These are phyloP conservation scores for Solanum tarijense DNA, from an alignment of 257 asterid genomes.

Conservation along the genomic window DNA sequence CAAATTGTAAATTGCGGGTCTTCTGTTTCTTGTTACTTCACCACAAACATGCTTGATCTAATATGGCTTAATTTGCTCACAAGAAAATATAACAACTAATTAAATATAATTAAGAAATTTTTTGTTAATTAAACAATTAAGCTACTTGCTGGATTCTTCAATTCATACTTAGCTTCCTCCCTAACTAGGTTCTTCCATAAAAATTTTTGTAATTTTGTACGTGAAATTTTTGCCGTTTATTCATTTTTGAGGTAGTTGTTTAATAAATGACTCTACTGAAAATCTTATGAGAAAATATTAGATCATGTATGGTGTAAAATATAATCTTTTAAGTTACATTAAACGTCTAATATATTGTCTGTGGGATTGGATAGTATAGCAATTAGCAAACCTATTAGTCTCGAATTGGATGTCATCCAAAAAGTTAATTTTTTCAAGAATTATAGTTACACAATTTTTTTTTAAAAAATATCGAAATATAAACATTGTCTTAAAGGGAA, in stretches of 20 bases:
- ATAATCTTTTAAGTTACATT: background rate
- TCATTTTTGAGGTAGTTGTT: background rate
- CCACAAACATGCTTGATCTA: background rate
- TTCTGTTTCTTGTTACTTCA: background rate
- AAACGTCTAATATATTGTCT: background rate
- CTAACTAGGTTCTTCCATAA: background rate
- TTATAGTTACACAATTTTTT: background rate
- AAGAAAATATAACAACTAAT: background rate
- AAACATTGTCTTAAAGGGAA: background rate
- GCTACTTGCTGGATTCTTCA: background rate
- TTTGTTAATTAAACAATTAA: background rate
- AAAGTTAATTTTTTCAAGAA: background rate
- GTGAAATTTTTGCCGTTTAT: background rate
- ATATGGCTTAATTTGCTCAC: background rate
- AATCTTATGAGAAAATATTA: no score
- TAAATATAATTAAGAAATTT: background rate
- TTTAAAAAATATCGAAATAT: background rate
- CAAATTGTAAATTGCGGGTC: background rate
- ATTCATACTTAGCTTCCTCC: background rate
- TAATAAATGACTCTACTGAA: background rate
- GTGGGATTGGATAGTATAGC: background rate
- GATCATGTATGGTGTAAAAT: background rate
- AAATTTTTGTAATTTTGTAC: background rate
- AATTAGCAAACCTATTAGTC: no score
- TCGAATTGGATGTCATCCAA: background rate